Evolutionary conservation across 345 rosid genomes (phyloP).

Genomic region (Crucihimalaya himalaica): DNA sequence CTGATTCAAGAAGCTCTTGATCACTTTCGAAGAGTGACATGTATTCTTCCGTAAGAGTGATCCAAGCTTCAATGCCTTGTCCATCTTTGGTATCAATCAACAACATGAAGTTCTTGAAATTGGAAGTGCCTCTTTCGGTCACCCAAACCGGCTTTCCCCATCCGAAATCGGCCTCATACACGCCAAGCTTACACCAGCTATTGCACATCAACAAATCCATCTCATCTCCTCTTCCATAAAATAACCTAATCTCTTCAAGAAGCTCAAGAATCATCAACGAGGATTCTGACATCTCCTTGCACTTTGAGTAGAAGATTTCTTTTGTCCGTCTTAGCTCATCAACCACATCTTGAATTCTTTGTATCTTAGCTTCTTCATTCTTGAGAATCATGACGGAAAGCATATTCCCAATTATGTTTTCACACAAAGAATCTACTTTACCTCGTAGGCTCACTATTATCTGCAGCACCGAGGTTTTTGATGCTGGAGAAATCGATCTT

Average conservation of each 20-base stretch:
- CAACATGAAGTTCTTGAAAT: conserved; percentile 37
- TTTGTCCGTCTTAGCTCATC: conserved; percentile 22
- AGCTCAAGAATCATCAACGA: not conserved
- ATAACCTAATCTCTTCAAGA: conserved; percentile 22
- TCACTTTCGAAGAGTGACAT: conserved; percentile 32
- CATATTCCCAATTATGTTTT: conserved; percentile 38
- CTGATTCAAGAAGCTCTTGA: conserved; percentile 39
- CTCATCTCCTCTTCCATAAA: conserved; percentile 21
- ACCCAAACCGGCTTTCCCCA: conserved; percentile 61
- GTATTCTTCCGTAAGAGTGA: conserved; percentile 39
- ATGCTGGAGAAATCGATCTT: not conserved
- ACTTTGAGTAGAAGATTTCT: not conserved
- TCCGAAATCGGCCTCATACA: conserved; percentile 55
- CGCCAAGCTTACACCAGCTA: conserved; percentile 47
- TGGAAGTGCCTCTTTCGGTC: conserved; percentile 35
- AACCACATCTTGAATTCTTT: conserved; percentile 32
- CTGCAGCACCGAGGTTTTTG: conserved; percentile 25
- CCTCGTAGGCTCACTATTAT: conserved; percentile 36
- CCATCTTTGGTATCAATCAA: conserved; percentile 47
- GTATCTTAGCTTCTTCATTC: conserved; percentile 25
- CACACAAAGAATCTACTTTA: conserved; percentile 25
- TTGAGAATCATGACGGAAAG: conserved; percentile 32
- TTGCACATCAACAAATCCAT: conserved; percentile 39
- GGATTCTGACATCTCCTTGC: conserved; percentile 19
- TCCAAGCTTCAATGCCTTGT: conserved; percentile 54